A percentile compares a stretch with the other conserved stretches of the same genome.
Conservation (phyloP, 2,329 filamentous ascomycete species). For the Dactylellina drechsleri region DNA sequence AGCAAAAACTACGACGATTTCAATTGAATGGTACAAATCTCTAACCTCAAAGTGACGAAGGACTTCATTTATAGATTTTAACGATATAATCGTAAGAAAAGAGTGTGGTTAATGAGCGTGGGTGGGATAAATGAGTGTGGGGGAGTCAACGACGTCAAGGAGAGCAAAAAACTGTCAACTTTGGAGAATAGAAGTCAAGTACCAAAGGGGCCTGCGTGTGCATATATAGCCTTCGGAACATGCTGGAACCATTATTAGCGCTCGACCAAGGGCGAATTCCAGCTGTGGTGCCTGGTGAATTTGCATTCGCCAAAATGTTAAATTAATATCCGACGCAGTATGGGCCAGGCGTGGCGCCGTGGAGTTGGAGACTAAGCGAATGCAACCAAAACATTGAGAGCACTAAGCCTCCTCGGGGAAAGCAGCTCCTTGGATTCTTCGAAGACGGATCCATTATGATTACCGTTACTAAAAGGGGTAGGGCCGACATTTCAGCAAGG, state of each 20-base stretch:
- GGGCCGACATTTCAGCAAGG: neutral
- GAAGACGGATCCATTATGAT: neutral
- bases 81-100: neutral
- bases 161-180: neutral
- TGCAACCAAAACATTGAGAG: slow-evolving; percentile 3
- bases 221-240: slow-evolving; percentile 8
- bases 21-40: neutral
- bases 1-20: neutral
- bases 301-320: slow-evolving; percentile 8
- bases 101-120: slow-evolving; percentile 2
- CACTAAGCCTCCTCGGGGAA: neutral
- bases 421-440: neutral
- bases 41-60: slow-evolving; percentile 18
- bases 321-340: slow-evolving; percentile 17
- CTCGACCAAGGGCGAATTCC: neutral
- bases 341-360: slow-evolving; percentile 8
- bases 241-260: neutral
- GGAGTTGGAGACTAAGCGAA: slow-evolving; percentile 19
- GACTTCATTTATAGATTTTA: slow-evolving; percentile 12
- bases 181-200: neutral
- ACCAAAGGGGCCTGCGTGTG: neutral
- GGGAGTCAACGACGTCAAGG: neutral
- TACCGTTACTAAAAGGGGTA: slow-evolving; percentile 18
- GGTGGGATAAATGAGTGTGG: slow-evolving; percentile 10
- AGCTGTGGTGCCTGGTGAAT: slow-evolving; percentile 3